Evolutionary conservation across 2,329 filamentous ascomycete genomes (phyloP), one percentile per base, ranked within the genome.

Genomic region (Fusarium foetens): DNA sequence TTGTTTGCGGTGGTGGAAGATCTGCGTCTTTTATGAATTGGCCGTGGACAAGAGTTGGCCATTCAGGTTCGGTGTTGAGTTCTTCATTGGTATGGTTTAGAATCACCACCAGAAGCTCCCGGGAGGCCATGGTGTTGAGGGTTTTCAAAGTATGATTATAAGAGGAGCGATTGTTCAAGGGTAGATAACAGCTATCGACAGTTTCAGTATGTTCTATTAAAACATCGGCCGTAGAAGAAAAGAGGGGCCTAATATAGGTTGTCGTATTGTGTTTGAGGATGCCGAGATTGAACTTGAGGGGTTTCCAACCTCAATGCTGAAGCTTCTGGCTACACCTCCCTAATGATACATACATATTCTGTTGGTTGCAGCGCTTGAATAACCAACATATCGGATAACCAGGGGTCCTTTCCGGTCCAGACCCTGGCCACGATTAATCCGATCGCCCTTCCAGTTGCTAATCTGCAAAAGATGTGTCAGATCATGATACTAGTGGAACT

Each of bases 21-120:
- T 60, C 49, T 3, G 35, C 14, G 2, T 38, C n/a, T 23, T 63
- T 58, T 19, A 45, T 41, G 52, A 42, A 68, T 8, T 65, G 25
- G 6, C 65, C 59, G 27, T 60, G 59, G 5, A 27, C 8, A 17
- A 70, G 54, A 31, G 5, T 35, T 16, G 54, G 54, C 16, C 54
- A 69, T 25, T 60, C 33, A 10, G 23, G 35, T 16, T 65, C 53
- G n/a, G 59, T 48, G 8, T 60, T 46, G 36, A 69, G 67, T 4
- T 70, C 67, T 23, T 70, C 65, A 35, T 70, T 70, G 6, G 67
- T 65, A n/a, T 69, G 67, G 16, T 70, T 70, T 25, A 68, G 19
- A 25, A 69, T 51, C 8, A 70, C 65, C 4, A 70, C 49, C 12
- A 65, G 16, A 3, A 69, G 59, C 29, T 70, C 65, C 14, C 65